phyloP scores from a whole-genome alignment of 129 eudicot genomes.

The Escallonia herrerae region DNA sequence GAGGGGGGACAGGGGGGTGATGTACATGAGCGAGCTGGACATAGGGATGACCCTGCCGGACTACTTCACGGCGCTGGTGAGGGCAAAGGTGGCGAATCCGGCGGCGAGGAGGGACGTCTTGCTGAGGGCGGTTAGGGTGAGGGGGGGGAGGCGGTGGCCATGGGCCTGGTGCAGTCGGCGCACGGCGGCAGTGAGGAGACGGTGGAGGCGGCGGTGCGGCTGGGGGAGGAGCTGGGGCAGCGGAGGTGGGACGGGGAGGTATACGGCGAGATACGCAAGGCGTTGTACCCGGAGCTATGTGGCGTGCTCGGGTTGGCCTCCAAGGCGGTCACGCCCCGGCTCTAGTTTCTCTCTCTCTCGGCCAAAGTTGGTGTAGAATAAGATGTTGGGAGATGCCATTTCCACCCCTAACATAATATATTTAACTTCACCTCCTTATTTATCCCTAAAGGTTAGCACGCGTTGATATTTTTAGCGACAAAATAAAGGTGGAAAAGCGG shows the following conservation, averaged over 20 bases:
- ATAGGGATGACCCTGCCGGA: slow-evolving; percentile 75
- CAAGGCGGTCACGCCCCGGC: slow-evolving; percentile 19
- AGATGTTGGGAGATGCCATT: too few relatives aligned
- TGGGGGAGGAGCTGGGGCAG: slow-evolving; percentile 51
- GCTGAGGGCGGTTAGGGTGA: slow-evolving; percentile 48
- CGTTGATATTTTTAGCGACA: too few relatives aligned
- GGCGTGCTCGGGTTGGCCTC: slow-evolving; percentile 35
- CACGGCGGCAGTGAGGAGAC: slow-evolving; percentile 39
- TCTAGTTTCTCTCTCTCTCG: background rate
- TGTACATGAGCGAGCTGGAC: slow-evolving; percentile 93
- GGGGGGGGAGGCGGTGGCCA: slow-evolving; percentile 47
- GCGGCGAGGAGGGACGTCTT: slow-evolving; percentile 44
- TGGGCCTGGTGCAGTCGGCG: slow-evolving; percentile 59
- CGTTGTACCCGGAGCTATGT: slow-evolving; percentile 54
- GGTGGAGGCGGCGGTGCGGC: slow-evolving; percentile 40
- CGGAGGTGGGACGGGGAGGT: slow-evolving; percentile 66
- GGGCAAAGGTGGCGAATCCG: slow-evolving; percentile 41
- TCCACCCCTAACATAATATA: too few relatives aligned
- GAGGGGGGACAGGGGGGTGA: slow-evolving; percentile 46
- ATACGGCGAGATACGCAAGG: slow-evolving; percentile 64
- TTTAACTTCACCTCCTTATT: too few relatives aligned
- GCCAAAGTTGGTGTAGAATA: too few relatives aligned
- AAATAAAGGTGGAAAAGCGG: too few relatives aligned
- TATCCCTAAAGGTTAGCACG: too few relatives aligned
- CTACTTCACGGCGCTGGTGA: slow-evolving; percentile 41